Conservation (phyloP, 805 yeast genomes). For the Grigorovia jiainica region DNA sequence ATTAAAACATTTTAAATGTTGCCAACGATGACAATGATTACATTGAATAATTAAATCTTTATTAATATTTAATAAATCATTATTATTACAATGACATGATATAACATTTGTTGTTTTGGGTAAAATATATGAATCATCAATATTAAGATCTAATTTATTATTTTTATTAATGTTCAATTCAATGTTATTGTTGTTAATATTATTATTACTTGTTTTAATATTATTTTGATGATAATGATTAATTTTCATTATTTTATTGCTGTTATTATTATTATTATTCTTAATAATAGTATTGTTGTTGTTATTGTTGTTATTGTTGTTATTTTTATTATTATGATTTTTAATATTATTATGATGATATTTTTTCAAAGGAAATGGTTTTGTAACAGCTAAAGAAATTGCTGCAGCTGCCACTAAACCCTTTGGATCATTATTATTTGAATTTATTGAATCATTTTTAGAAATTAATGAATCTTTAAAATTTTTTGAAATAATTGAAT, state of each 20-base stretch:
- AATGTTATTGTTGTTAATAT: too few relatives aligned
- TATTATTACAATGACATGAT: slow-evolving; percentile 79
- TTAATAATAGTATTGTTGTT: too few relatives aligned
- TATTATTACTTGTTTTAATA: too few relatives aligned
- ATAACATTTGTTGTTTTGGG: slow-evolving; percentile 76
- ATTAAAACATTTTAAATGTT: slow-evolving; percentile 82
- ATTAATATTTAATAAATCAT: slow-evolving; percentile 32
- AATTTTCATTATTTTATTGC: background rate
- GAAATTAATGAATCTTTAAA: too few relatives aligned
- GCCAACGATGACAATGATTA: slow-evolving; percentile 88
- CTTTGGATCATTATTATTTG: slow-evolving; percentile 3
- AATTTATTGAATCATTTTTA: background rate
- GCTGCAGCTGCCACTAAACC: slow-evolving; percentile 67
- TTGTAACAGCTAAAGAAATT: slow-evolving; percentile 70
- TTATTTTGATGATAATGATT: too few relatives aligned
- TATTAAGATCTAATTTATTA: too few relatives aligned
- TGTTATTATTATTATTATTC: too few relatives aligned
- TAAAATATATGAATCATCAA: slow-evolving; percentile 42
- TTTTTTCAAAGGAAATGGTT: slow-evolving; percentile 47
- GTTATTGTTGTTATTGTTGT: too few relatives aligned
- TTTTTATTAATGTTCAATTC: too few relatives aligned
- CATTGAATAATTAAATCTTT: slow-evolving; percentile 89
- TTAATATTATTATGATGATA: background rate
- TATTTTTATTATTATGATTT: background rate
- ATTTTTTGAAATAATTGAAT: too few relatives aligned